Evolutionary conservation across 2,329 filamentous ascomycete genomes (phyloP).

Genomic region (Leptodontidium sp.): DNA sequence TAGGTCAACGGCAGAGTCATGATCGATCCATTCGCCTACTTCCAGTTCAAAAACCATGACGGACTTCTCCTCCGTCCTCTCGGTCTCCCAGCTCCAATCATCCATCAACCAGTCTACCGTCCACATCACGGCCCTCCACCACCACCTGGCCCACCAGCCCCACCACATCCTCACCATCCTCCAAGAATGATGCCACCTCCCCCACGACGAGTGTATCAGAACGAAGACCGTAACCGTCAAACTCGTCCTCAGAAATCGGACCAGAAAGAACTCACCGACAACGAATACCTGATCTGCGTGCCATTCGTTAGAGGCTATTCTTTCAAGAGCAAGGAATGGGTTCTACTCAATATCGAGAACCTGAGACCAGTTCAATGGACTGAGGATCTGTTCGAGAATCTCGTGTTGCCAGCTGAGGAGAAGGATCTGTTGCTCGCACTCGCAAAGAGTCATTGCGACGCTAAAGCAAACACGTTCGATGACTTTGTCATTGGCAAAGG

Average conservation of each 20-base stretch:
- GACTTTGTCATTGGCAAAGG: constrained; percentile 59
- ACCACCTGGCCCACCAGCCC: constrained; percentile 6
- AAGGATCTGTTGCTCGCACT: constrained; percentile 60
- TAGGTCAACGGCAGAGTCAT: constrained; percentile 81
- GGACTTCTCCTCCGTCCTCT: constrained; percentile 8
- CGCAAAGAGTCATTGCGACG: constrained; percentile 55
- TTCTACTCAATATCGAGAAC: constrained; percentile 57
- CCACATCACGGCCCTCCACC: constrained; percentile 8
- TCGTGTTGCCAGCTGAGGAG: constrained; percentile 57
- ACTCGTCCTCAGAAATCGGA: constrained; percentile 3
- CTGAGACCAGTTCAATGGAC: constrained; percentile 56
- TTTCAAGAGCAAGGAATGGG: constrained; percentile 54
- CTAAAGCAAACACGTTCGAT: constrained; percentile 52
- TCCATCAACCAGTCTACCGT: constrained; percentile 2
- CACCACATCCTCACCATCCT: constrained; percentile 10
- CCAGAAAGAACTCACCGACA: constrained; percentile 12
- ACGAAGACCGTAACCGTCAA: neutral
- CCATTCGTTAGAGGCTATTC: constrained; percentile 25
- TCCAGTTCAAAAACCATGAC: constrained; percentile 41
- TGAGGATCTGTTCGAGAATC: constrained; percentile 55
- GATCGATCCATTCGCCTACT: constrained; percentile 68
- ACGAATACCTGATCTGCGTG: constrained; percentile 20
- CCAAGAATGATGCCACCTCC: constrained; percentile 3
- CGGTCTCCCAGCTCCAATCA: constrained; percentile 11
- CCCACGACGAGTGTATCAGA: neutral